phyloP scores from a whole-genome alignment of 306 rosid genomes.

The Inga laurina region DNA sequence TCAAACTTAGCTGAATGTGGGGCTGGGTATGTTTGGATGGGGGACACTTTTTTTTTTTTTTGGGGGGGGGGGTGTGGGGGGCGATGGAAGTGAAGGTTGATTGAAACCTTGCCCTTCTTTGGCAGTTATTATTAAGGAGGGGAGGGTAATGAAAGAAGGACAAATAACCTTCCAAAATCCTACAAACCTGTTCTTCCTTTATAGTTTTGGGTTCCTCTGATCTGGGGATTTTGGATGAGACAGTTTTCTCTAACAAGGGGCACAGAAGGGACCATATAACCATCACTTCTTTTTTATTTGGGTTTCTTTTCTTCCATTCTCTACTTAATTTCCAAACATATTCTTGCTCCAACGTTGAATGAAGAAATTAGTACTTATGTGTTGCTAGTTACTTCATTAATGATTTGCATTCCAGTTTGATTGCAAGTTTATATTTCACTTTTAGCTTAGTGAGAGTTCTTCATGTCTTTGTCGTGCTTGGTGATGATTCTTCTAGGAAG shows the following conservation, averaged over 20 bases:
- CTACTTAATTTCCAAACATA: neutral
- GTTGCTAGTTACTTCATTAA: neutral
- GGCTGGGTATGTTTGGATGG: neutral
- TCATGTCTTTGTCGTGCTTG: neutral
- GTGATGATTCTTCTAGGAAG: neutral
- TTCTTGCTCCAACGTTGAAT: neutral
- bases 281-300: neutral
- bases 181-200: neutral
- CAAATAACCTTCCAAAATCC: neutral
- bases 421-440: neutral
- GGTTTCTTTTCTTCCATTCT: neutral
- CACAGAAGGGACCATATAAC: neutral
- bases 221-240: neutral
- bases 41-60: neutral
- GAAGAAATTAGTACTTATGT: neutral
- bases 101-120: neutral
- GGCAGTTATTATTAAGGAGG: neutral
- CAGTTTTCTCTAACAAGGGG: neutral
- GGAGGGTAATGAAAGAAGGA: neutral
- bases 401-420: neutral
- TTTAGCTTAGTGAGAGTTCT: neutral
- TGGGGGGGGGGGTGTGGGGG: neutral
- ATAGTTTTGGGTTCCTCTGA: neutral
- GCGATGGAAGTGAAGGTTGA: neutral
- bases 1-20: neutral